Base-by-base conservation (phyloP, 345 rosid genomes). In the Euphorbia tirucalli region DNA sequence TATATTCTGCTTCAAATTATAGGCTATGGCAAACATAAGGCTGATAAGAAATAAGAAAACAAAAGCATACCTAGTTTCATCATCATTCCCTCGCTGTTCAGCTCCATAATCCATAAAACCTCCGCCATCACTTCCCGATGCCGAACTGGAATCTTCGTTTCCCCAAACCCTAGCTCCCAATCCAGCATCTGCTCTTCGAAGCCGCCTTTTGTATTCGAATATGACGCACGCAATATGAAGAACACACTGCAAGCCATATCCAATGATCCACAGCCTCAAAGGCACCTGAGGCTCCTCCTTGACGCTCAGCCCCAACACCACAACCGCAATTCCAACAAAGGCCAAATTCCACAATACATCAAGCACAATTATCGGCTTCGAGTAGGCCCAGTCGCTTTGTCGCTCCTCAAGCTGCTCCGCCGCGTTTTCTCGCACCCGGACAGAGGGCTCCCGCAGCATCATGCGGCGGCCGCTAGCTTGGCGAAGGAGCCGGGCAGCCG, bases 331-430 rank as follows among this genome's bases (percentile, higher is more conserved):
- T 6, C 80, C 74, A 66, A 92, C 80, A 55, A 95, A 84, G 11
- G 83, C 75, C 56, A 88, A 49, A 72, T 88, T 95, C 97, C 97
- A 90, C 9, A 90, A 61, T 11, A 89, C 69, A 68, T 92, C 97
- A 4, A 95, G 87, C 31, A 81, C 78, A 32, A 89, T 81, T 16
- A 95, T 72, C 25, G 96, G 93, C 82, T 75, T 85, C 24, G 93
- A 92, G 77, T 87, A 90, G 11, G 97, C 86, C 97, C 97, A 92
- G 69, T 87, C 81, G 76, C 83, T 86, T 64, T 89, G 97, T 13
- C 89, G 82, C 78, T 83, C 92, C 77, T 92, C 96, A 19, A 94
- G 87, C 85, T 94, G 98, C 85, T 92, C 98, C 7, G 96, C 96
- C 7, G 97, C 96, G 24, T 78, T 81, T 69, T 92, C 97, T 7